Evolutionary conservation across 2,329 filamentous ascomycete species (phyloP).

Genomic region (Paraphaeosphaeria minitans): DNA sequence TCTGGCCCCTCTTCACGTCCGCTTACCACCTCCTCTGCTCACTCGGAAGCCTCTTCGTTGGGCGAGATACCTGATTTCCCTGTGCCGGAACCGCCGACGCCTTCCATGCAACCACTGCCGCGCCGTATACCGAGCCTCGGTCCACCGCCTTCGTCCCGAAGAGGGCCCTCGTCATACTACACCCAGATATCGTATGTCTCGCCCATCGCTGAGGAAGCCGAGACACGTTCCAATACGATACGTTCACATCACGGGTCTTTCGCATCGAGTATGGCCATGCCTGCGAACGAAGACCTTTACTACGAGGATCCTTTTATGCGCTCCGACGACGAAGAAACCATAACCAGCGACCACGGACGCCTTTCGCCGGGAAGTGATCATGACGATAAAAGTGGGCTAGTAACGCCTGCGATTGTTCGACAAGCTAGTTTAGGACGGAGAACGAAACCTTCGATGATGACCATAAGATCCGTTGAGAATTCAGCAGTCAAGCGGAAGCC

Average conservation of each 20-base stretch:
- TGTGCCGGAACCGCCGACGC: slow-evolving; percentile 41
- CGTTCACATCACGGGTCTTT: slow-evolving; percentile 51
- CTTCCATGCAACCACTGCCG: slow-evolving; percentile 39
- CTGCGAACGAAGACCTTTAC: slow-evolving; percentile 50
- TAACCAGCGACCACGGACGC: slow-evolving; percentile 37
- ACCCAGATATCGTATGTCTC: slow-evolving; percentile 55
- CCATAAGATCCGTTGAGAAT: slow-evolving; percentile 52
- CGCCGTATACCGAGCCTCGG: slow-evolving; percentile 51
- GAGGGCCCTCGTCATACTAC: slow-evolving; percentile 56
- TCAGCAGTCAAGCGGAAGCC: slow-evolving; percentile 27
- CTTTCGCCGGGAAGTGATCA: slow-evolving; percentile 39
- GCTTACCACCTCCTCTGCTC: slow-evolving; percentile 45
- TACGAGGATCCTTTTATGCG: slow-evolving; percentile 41
- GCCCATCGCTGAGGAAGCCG: slow-evolving; percentile 56
- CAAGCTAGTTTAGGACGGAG: slow-evolving; percentile 56
- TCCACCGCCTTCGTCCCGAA: slow-evolving; percentile 54
- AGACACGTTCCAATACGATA: slow-evolving; percentile 51
- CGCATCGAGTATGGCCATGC: slow-evolving; percentile 57
- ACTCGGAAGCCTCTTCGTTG: slow-evolving; percentile 47
- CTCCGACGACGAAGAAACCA: slow-evolving; percentile 48
- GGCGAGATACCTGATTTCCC: slow-evolving; percentile 51
- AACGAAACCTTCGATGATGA: slow-evolving; percentile 55
- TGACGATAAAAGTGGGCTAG: slow-evolving; percentile 46
- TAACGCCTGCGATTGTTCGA: slow-evolving; percentile 44
- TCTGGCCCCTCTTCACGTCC: slow-evolving; percentile 39